Evolutionary conservation across 129 eudicot genomes (phyloP), one percentile per base, ranked within the genome.

Genomic region (Centaurea solstitialis): DNA sequence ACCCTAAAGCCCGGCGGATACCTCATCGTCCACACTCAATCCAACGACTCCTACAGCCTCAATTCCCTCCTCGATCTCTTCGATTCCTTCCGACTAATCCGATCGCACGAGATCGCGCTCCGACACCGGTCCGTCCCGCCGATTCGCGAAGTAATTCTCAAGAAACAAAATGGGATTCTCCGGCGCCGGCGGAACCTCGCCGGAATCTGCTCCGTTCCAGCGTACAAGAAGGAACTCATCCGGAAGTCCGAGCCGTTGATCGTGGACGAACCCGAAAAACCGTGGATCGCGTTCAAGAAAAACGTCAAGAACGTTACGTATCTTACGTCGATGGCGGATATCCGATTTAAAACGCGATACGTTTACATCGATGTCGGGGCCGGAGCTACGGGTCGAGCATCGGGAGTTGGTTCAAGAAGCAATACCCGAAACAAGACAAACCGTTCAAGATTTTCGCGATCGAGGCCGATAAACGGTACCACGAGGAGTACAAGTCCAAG

Each of bases 311-410:
- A 91, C 30, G 65, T 93, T 8, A 93, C 80, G n/a, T 89, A 91
- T 67, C 81, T 93, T 62, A 68, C 91, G 0, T 80, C 87, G 4
- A 85, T 91, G 90, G 91, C 74, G 35, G 96, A 89, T 75, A 87
- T 91, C 0, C 81, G 91, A 15, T 93, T 90, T 20, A 91, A 87
- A 75, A 77, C 79, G 6, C 43, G 88, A 69, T 91, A 93, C 38
- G 41, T 91, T 9, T 93, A 93, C 62, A 81, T 93, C 2, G 98
- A 91, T 30, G 91, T 91, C 11, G 94, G 98, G 10, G 88, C 94
- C 76, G 84, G 74, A 85, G 79, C 41, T 91, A 89, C 11, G 91
- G 89, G 13, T 91, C 91, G 1, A 93, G 97, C 38, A 91, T 93
- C 64, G 98, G 92, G 7, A 80, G 91, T 4, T 93, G 98, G 97